Evolutionary conservation across 495 filamentous ascomycete species (phyloP).

Genomic region (Neurospora discreta): DNA sequence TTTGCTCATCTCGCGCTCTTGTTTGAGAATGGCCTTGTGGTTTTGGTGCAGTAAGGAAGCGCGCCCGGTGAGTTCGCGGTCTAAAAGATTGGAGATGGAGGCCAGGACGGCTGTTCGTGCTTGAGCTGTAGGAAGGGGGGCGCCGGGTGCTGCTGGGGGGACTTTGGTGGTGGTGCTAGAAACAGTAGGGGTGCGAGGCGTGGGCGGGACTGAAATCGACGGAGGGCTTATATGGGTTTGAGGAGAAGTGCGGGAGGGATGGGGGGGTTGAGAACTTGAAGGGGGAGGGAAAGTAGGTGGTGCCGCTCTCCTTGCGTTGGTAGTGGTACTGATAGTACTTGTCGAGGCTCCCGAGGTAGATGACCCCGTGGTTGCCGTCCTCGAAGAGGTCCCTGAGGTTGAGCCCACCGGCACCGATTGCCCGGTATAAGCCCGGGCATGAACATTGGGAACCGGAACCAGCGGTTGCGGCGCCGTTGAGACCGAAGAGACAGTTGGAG

Average conservation of each 20-base stretch:
- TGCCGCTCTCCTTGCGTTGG: neutral
- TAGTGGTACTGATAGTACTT: neutral
- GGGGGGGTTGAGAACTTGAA: neutral
- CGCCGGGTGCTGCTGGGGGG: slow-evolving; percentile 24
- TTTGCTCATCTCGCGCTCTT: slow-evolving; percentile 57
- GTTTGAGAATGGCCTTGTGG: slow-evolving; percentile 52
- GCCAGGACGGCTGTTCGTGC: slow-evolving; percentile 67
- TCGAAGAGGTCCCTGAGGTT: neutral
- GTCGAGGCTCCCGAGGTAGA: neutral
- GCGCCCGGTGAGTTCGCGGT: slow-evolving; percentile 59
- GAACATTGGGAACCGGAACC: neutral
- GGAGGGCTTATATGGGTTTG: neutral
- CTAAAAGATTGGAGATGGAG: slow-evolving; percentile 64
- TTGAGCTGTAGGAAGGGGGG: slow-evolving; percentile 29
- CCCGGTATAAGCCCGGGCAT: neutral
- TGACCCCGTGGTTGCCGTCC: neutral
- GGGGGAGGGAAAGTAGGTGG: neutral
- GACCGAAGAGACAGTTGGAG: neutral
- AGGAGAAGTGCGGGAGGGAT: neutral
- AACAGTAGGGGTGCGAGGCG: neutral
- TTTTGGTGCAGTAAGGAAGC: slow-evolving; percentile 69
- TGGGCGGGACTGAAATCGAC: neutral
- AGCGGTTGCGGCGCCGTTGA: neutral
- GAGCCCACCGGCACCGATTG: neutral
- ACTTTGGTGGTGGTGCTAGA: neutral